Percentiles rank a stretch among this genome's conserved stretches.
Conservation (phyloP, 225 moss, liverwort and hornwort species). For the Thuidium tamariscinum region DNA sequence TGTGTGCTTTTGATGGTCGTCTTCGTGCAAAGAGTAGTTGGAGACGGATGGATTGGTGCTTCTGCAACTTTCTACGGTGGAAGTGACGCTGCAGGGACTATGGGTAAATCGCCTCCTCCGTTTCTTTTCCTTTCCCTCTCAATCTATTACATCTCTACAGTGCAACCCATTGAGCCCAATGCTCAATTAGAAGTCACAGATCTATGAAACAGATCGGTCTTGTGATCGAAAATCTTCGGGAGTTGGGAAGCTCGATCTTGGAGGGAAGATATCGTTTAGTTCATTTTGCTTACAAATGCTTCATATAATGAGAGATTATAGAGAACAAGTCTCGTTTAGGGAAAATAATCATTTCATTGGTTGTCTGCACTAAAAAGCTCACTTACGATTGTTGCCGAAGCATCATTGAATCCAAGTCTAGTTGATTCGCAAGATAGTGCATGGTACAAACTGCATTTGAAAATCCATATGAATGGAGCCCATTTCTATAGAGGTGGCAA, state of each 20-base stretch:
- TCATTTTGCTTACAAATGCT: not conserved
- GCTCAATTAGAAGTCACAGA: not conserved
- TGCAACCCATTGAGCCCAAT: not conserved
- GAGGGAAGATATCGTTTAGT: not conserved
- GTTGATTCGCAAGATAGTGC: not conserved
- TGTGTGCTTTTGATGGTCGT: not conserved
- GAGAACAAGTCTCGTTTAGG: not conserved
- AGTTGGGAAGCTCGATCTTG: not conserved
- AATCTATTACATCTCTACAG: not conserved
- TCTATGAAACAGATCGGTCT: not conserved
- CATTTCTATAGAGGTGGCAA: not conserved
- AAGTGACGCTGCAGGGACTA: conserved; percentile 24
- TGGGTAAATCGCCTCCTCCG: not conserved
- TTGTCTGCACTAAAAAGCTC: not conserved
- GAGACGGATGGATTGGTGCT: conserved; percentile 21
- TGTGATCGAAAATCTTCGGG: not conserved
- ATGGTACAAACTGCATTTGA: not conserved
- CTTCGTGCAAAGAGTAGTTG: not conserved
- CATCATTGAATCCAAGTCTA: not conserved
- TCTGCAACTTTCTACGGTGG: conserved; percentile 44
- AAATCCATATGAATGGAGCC: not conserved
- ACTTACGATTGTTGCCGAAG: not conserved
- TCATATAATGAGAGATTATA: not conserved
- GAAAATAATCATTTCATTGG: not conserved
- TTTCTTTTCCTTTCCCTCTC: not conserved